Base-by-base conservation (phyloP, 495 filamentous ascomycete species). In the Oidiodendron maius region DNA sequence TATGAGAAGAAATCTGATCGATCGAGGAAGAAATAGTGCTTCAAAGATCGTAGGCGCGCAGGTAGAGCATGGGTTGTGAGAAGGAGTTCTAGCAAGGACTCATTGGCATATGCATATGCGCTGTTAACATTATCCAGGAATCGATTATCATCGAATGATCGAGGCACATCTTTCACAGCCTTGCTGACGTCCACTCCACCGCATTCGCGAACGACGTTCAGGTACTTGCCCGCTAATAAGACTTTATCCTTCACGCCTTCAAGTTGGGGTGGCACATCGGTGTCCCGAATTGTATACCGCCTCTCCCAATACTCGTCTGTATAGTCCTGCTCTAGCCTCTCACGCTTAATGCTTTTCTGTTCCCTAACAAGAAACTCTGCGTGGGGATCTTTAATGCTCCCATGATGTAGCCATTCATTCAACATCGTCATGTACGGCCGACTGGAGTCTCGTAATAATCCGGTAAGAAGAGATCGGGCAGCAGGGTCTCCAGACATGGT, bases 231-330 rank as follows among this genome's bases (percentile, higher is more conserved):
- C 13, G 93, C 93, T 3, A 97, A 74, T 8, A 97, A 71, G 2
- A 98, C 90, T 60, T 95, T 96, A 48, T 95, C 90, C 57, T 88
- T 91, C 46, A 97, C 88, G 44, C 72, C 82, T 57, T 94, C 89
- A 4, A 98, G 77, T 61, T 98, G 93, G 11, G 93, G 91, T 2
- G 93, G 93, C 11, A 97, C 82, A 46, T 93, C 89, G 37, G 87
- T 77, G 36, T 95, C 86, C 35, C 93, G 81, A 50, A 97, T 88
- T 11, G 90, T 96, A 57, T 98, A 98, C 47, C 93, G 76, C 64
- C 95, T 89, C 60, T 97, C 93, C 93, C 93, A 98, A 64, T 98
- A 98, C 56, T 97, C 93, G 59, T 98, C 93, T 0, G 91, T 97
- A 57, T 96, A 98, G 65, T 98, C 93, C 58, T 95, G 82, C 61